Percentiles rank a stretch among this genome's conserved stretches.
Conservation (phyloP, 1,284 basidiomycete genomes). For the Afroboletus lepidellus region DNA sequence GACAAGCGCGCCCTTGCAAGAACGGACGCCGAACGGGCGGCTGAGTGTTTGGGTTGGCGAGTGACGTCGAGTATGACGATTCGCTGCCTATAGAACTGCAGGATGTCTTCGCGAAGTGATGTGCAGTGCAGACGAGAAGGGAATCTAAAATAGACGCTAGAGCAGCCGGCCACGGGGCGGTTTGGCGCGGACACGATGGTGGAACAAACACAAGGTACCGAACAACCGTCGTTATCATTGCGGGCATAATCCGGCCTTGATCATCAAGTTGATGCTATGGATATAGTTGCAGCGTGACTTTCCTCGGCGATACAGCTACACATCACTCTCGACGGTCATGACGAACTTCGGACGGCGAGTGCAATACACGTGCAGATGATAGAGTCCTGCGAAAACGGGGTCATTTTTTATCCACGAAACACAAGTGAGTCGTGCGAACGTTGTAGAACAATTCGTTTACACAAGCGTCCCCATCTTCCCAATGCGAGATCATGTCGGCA, state of each 20-base stretch:
- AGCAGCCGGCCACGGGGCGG: constrained; percentile 13
- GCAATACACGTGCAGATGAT: constrained; percentile 37
- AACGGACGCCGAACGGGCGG: not conserved
- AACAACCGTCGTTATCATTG: constrained; percentile 21
- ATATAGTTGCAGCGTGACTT: constrained; percentile 24
- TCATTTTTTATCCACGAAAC: constrained; percentile 12
- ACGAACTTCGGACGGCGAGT: constrained; percentile 31
- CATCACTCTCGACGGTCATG: constrained; percentile 21
- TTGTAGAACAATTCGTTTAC: constrained; percentile 35
- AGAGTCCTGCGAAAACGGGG: constrained; percentile 28
- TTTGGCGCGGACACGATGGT: constrained; percentile 20
- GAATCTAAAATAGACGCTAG: constrained; percentile 23
- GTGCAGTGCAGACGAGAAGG: constrained; percentile 18
- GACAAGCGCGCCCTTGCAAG: constrained; percentile 1
- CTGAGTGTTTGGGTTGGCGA: constrained; percentile 9
- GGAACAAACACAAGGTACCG: constrained; percentile 26
- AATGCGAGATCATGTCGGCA: constrained; percentile 38
- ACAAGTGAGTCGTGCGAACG: constrained; percentile 18
- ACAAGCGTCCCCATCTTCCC: constrained; percentile 34
- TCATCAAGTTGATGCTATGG: constrained; percentile 10
- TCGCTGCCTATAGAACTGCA: constrained; percentile 10
- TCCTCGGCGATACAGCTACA: constrained; percentile 28
- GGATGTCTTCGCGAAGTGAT: constrained; percentile 28
- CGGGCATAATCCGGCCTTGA: constrained; percentile 14
- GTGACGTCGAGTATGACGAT: constrained; percentile 12